phyloP scores from a whole-genome alignment of 2,329 filamentous ascomycete genomes.

The Botrytis fabae region DNA sequence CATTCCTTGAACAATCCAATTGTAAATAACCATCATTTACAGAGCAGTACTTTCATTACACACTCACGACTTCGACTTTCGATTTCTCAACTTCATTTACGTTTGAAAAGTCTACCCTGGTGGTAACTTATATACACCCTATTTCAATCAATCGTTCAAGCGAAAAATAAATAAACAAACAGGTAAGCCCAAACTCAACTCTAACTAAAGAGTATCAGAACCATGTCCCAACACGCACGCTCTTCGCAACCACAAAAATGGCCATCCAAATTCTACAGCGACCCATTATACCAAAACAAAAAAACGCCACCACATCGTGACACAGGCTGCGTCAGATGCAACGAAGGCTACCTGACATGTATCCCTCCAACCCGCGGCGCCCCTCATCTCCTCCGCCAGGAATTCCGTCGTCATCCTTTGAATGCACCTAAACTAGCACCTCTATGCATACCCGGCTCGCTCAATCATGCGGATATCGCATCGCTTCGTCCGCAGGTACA shows the following conservation, averaged over 20 bases:
- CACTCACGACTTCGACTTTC: neutral
- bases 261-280: neutral
- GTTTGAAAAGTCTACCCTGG: conserved; percentile 8
- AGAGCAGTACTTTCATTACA: neutral
- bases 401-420: conserved; percentile 1
- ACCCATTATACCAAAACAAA: neutral
- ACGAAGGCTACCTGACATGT: neutral
- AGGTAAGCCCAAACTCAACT: conserved; percentile 5
- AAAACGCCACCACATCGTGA: neutral
- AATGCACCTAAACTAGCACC: neutral
- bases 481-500: neutral
- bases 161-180: neutral
- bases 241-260: neutral
- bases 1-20: neutral
- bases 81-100: neutral
- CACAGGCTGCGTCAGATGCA: neutral
- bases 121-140: neutral
- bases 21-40: conserved; percentile 12
- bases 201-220: neutral
- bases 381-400: neutral
- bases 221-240: neutral
- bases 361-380: neutral
- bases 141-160: neutral
- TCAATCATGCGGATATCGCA: neutral
- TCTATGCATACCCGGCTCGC: no score